These are phyloP conservation scores for Solanum lycopersicoides DNA, from an alignment of 257 asterid species.

Conservation along the genomic window DNA sequence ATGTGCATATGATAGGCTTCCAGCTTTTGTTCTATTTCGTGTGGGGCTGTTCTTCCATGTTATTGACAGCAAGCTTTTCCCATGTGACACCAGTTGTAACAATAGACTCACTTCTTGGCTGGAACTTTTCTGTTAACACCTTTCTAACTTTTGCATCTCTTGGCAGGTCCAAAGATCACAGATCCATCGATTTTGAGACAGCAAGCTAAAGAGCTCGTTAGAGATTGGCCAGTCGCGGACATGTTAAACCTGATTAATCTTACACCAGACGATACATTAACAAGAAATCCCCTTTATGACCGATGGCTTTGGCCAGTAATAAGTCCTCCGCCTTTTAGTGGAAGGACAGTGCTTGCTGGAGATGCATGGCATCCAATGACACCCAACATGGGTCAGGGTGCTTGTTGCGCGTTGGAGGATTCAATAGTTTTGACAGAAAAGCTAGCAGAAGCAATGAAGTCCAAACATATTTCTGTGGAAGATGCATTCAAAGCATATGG, in stretches of 20 bases:
- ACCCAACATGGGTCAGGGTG: slow-evolving; percentile 94
- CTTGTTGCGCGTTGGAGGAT: slow-evolving; percentile 80
- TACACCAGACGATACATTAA: slow-evolving; percentile 61
- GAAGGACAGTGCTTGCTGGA: slow-evolving; percentile 62
- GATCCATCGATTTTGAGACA: slow-evolving; percentile 59
- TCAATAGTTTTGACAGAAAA: slow-evolving; percentile 47
- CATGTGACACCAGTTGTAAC: not conserved
- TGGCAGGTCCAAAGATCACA: slow-evolving; percentile 56
- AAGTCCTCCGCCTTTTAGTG: slow-evolving; percentile 45
- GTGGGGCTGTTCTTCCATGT: not conserved
- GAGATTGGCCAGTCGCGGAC: slow-evolving; percentile 46
- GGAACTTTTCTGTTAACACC: not conserved
- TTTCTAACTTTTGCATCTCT: not conserved
- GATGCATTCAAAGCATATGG: slow-evolving; percentile 59
- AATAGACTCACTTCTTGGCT: not conserved
- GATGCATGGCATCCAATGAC: slow-evolving; percentile 99
- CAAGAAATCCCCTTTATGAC: slow-evolving; percentile 57
- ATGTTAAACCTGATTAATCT: slow-evolving; percentile 31
- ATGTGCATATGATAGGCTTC: not conserved
- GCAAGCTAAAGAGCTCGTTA: slow-evolving; percentile 26
- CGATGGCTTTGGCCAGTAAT: slow-evolving; percentile 87
- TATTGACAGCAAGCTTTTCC: not conserved
- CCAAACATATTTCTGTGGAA: slow-evolving; percentile 25
- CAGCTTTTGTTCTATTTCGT: not conserved
- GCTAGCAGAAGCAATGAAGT: slow-evolving; percentile 31